A percentile compares a stretch with the other conserved stretches of the same genome.
phyloP scores from a whole-genome alignment of 345 rosid species.

The Eucalyptus curtisii region DNA sequence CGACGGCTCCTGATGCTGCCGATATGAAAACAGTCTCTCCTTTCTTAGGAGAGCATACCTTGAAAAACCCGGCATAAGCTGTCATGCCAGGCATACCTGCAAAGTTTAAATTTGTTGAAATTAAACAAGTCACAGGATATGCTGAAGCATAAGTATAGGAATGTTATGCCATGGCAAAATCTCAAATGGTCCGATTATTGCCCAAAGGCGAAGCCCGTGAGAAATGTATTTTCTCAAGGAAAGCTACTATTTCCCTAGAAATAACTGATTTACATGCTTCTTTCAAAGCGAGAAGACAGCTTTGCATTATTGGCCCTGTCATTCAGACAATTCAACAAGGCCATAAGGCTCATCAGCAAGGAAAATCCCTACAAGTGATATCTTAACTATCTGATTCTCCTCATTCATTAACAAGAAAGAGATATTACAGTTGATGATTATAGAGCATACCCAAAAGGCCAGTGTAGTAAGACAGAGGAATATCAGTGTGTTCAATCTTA shows the following conservation, averaged over 20 bases:
- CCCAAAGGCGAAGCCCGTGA: neutral
- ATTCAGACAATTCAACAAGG: neutral
- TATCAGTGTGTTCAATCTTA: constrained; percentile 33
- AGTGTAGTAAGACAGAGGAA: constrained; percentile 52
- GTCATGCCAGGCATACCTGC: constrained; percentile 40
- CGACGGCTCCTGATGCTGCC: constrained; percentile 48
- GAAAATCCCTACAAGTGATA: neutral
- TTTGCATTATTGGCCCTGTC: neutral
- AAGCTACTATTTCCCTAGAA: neutral
- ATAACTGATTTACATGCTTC: neutral
- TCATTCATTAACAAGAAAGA: neutral
- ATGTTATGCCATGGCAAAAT: neutral
- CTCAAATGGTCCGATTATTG: neutral
- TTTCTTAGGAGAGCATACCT: constrained; percentile 34
- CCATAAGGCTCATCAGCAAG: neutral
- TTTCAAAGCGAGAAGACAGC: neutral
- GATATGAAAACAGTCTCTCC: constrained; percentile 42
- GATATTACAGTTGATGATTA: neutral
- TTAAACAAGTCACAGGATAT: neutral
- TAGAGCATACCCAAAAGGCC: constrained; percentile 49
- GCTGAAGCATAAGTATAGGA: neutral
- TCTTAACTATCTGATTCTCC: neutral
- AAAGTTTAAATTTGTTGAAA: neutral
- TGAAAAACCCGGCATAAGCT: constrained; percentile 38
- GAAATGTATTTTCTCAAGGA: neutral